phyloP scores from a whole-genome alignment of 1,139 yeast genomes.

The Eremothecium sinecaudum region DNA sequence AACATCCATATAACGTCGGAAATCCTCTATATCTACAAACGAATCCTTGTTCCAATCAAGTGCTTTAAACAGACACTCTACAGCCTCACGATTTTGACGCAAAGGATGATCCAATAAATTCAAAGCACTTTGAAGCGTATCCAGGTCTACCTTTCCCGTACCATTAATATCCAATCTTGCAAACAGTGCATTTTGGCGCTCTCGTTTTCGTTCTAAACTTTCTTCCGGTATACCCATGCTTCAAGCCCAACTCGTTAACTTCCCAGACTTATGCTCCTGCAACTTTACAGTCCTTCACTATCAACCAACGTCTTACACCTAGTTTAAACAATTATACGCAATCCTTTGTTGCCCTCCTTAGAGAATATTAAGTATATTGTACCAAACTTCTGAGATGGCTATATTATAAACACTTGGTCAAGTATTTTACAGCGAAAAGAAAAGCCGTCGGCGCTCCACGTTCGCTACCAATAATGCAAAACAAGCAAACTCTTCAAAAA shows the following conservation, averaged over 20 bases:
- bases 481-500: too few relatives aligned
- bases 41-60: constrained; percentile 52
- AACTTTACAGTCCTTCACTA: too few relatives aligned
- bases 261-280: too few relatives aligned
- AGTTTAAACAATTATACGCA: too few relatives aligned
- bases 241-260: background rate
- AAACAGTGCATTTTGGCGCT: constrained; percentile 28
- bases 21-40: constrained; percentile 50
- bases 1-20: constrained; percentile 46
- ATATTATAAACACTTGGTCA: too few relatives aligned
- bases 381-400: too few relatives aligned
- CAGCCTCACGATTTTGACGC: constrained; percentile 52
- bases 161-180: constrained; percentile 43
- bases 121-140: constrained; percentile 49
- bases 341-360: too few relatives aligned
- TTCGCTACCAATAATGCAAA: too few relatives aligned
- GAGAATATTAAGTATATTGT: too few relatives aligned
- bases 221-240: constrained; percentile 11
- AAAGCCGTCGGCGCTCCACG: too few relatives aligned
- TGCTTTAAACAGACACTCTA: constrained; percentile 44
- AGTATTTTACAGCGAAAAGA: too few relatives aligned
- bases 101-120: constrained; percentile 53
- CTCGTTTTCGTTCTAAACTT: constrained; percentile 16
- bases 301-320: too few relatives aligned
- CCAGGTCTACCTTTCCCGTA: constrained; percentile 48